A percentile compares a stretch with the other conserved stretches of the same genome.
These are phyloP conservation scores for Aspergillus ostianus DNA, from an alignment of 495 filamentous ascomycete genomes.

Conservation along the genomic window DNA sequence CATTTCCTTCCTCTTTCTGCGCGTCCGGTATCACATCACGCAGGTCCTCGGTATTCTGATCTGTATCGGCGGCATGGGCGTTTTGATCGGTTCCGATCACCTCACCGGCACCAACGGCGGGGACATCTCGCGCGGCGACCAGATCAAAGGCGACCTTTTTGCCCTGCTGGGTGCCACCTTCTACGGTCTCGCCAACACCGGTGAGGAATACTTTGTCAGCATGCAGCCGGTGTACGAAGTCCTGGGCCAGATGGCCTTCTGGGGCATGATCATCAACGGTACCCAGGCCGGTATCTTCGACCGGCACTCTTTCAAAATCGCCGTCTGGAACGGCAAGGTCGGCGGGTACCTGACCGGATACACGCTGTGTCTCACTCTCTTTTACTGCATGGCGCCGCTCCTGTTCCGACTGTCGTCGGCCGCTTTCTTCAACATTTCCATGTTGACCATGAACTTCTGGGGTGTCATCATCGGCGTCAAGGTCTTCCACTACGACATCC, in stretches of 20 bases:
- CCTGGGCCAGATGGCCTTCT: conserved; percentile 84
- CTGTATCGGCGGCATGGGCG: conserved; percentile 89
- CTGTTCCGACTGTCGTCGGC: conserved; percentile 84
- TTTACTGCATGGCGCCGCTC: conserved; percentile 85
- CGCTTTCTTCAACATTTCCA: conserved; percentile 93
- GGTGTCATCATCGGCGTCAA: conserved; percentile 84
- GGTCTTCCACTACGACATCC: conserved; percentile 76
- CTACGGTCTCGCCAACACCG: conserved; percentile 88
- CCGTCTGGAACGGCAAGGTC: conserved; percentile 64
- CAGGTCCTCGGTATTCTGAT: conserved; percentile 85
- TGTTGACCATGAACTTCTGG: conserved; percentile 97
- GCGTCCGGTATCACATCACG: conserved; percentile 80
- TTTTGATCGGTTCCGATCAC: conserved; percentile 86
- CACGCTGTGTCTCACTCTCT: conserved; percentile 75
- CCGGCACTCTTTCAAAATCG: conserved; percentile 62
- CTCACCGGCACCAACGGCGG: conserved; percentile 66
- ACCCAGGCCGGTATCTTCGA: conserved; percentile 90
- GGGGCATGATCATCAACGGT: conserved; percentile 88
- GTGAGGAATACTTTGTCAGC: conserved; percentile 89
- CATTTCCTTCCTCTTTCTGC: conserved; percentile 76
- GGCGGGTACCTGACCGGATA: conserved; percentile 84
- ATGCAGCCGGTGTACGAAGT: conserved; percentile 91
- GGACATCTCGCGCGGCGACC: conserved; percentile 54
- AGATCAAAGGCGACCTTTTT: conserved; percentile 91
- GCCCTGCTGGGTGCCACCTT: conserved; percentile 83